Evolutionary conservation across 1,284 basidiomycete species (phyloP).

Genomic region (Lentinus polychrous): DNA sequence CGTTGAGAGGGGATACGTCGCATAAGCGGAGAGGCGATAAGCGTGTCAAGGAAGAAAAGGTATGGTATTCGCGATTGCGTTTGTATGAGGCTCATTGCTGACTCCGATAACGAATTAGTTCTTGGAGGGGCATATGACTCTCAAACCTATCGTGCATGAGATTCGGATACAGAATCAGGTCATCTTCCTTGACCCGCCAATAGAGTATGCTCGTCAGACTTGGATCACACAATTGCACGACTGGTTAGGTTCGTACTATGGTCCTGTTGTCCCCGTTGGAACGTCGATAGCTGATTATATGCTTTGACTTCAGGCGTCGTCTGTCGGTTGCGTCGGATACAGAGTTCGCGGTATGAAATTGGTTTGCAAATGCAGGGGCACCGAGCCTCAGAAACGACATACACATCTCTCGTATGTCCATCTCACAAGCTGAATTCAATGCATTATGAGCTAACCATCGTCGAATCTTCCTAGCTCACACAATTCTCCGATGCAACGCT

Average conservation of each 20-base stretch:
- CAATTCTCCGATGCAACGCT: constrained; percentile 72
- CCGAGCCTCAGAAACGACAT: constrained; percentile 61
- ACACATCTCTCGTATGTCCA: constrained; percentile 72
- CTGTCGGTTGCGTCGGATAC: constrained; percentile 84
- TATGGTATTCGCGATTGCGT: constrained; percentile 18
- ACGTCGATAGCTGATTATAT: neutral
- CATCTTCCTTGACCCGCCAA: constrained; percentile 96
- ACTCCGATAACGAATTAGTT: constrained; percentile 37
- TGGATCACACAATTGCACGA: constrained; percentile 93
- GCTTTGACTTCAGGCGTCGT: constrained; percentile 54
- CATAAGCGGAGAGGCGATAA: constrained; percentile 63
- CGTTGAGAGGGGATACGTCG: constrained; percentile 44
- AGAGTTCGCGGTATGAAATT: constrained; percentile 95
- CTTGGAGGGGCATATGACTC: constrained; percentile 60
- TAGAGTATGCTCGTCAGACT: constrained; percentile 86
- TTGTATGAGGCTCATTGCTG: neutral
- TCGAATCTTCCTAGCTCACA: constrained; percentile 49
- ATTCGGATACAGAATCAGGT: constrained; percentile 98
- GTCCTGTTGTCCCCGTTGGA: neutral
- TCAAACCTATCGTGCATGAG: constrained; percentile 87
- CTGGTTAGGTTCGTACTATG: constrained; percentile 61
- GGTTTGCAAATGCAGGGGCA: constrained; percentile 79
- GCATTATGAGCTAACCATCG: neutral
- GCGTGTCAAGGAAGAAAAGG: constrained; percentile 69
- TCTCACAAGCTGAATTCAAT: neutral